Conservation (phyloP, 805 yeast genomes). For the Zygosaccharomyces gambellarensis region DNA sequence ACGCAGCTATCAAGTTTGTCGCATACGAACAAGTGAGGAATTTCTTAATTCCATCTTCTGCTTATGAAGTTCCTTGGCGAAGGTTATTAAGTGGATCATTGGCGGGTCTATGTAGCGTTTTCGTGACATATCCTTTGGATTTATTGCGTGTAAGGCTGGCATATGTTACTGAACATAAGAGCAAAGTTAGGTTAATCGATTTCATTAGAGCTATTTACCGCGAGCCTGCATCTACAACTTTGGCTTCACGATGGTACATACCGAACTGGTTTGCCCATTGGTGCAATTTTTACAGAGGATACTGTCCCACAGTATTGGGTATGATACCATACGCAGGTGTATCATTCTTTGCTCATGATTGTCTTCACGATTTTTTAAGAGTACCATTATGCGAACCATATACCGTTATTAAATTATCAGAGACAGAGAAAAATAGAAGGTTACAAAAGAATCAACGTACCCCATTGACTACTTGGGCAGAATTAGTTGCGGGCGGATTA, state of each 20-base stretch:
- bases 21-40: slow-evolving; percentile 90
- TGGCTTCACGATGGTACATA: slow-evolving; percentile 34
- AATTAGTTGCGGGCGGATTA: slow-evolving; percentile 87
- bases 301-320: slow-evolving; percentile 87
- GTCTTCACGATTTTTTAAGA: slow-evolving; percentile 80
- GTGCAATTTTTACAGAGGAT: slow-evolving; percentile 86
- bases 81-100: slow-evolving; percentile 84
- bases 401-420: slow-evolving; percentile 39
- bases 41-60: slow-evolving; percentile 66
- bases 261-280: slow-evolving; percentile 36
- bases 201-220: slow-evolving; percentile 29
- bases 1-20: slow-evolving; percentile 94
- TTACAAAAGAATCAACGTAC: slow-evolving; percentile 36
- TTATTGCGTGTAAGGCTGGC: slow-evolving; percentile 88
- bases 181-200: slow-evolving; percentile 24
- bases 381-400: slow-evolving; percentile 49
- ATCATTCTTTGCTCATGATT: slow-evolving; percentile 89
- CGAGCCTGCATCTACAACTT: slow-evolving; percentile 32
- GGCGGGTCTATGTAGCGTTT: slow-evolving; percentile 83
- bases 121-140: slow-evolving; percentile 88
- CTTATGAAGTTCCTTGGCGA: slow-evolving; percentile 73
- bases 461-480: slow-evolving; percentile 88
- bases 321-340: slow-evolving; percentile 99
- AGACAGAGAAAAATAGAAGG: slow-evolving; percentile 18
- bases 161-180: slow-evolving; percentile 57